phyloP scores from a whole-genome alignment of 208 protist genomes.

The Acanthamoeba royreba region DNA sequence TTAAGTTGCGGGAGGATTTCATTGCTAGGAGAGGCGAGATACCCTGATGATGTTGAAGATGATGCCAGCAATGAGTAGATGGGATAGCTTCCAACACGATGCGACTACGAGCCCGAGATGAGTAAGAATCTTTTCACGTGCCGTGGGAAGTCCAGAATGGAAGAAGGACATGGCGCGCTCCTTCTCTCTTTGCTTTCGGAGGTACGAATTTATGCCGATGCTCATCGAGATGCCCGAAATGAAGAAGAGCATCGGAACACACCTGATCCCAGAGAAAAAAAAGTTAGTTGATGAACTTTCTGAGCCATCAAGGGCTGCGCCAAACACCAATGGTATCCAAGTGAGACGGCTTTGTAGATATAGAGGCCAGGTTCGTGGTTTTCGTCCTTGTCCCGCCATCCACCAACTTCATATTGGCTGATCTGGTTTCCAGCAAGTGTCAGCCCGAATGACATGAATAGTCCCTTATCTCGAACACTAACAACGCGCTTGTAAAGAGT shows the following conservation, averaged over 20 bases:
- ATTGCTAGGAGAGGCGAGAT: not conserved
- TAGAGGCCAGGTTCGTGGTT: not conserved
- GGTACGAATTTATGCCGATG: slow-evolving; percentile 23
- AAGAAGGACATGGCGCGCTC: not conserved
- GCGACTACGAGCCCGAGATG: not conserved
- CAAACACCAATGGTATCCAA: not conserved
- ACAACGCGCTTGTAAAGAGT: not conserved
- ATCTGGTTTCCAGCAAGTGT: not conserved
- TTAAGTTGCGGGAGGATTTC: too few relatives aligned
- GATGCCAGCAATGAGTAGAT: not conserved
- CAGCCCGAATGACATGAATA: too few relatives aligned
- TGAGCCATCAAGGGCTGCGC: not conserved
- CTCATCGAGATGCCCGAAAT: slow-evolving; percentile 7
- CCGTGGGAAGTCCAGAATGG: not conserved
- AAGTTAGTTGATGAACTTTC: not conserved
- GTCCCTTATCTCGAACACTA: not conserved
- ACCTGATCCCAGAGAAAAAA: not conserved
- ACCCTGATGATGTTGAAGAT: slow-evolving; percentile 8
- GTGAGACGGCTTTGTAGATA: not conserved
- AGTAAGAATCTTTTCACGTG: not conserved
- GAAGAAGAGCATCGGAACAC: slow-evolving; percentile 7
- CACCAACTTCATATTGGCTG: not conserved
- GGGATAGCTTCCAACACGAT: not conserved
- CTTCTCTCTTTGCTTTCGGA: not conserved
- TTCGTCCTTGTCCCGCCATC: not conserved